phyloP scores from a whole-genome alignment of 805 yeast species.

The Clavispora fructus region DNA sequence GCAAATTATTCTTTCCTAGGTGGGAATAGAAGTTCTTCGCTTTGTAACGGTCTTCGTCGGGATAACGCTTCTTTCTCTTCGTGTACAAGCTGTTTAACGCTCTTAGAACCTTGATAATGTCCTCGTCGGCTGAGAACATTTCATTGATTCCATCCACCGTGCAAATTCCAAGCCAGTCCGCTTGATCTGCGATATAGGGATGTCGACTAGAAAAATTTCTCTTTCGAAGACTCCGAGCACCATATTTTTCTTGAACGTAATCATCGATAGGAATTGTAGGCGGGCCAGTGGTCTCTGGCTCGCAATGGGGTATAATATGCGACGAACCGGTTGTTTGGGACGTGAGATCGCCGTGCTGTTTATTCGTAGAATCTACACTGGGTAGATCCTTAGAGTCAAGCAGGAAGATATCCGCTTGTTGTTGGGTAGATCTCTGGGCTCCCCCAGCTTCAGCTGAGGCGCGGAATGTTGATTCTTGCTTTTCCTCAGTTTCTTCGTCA shows the following conservation, averaged over 20 bases:
- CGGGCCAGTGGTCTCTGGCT: too few species aligned
- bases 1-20: slow-evolving; percentile 21
- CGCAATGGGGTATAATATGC: too few species aligned
- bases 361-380: too few species aligned
- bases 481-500: neutral
- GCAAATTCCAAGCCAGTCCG: slow-evolving; percentile 38
- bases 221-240: slow-evolving; percentile 28
- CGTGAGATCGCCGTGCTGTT: too few species aligned
- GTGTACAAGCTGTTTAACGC: slow-evolving; percentile 33
- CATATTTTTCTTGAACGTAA: neutral
- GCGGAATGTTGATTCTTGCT: neutral
- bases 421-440: too few species aligned
- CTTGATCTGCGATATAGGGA: slow-evolving; percentile 42
- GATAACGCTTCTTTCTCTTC: slow-evolving; percentile 26
- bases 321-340: too few species aligned
- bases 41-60: slow-evolving; percentile 35
- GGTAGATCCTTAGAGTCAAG: too few species aligned
- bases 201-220: slow-evolving; percentile 40
- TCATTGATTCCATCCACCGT: slow-evolving; percentile 32
- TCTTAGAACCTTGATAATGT: slow-evolving; percentile 25
- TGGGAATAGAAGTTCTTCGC: slow-evolving; percentile 34
- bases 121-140: slow-evolving; percentile 29
- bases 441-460: neutral
- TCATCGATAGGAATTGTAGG: neutral
- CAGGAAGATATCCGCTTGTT: too few species aligned